Evolutionary conservation across 768 basidiomycete species (phyloP), one percentile per base, ranked within the genome.

Genomic region (Xerocomus potaroensis): DNA sequence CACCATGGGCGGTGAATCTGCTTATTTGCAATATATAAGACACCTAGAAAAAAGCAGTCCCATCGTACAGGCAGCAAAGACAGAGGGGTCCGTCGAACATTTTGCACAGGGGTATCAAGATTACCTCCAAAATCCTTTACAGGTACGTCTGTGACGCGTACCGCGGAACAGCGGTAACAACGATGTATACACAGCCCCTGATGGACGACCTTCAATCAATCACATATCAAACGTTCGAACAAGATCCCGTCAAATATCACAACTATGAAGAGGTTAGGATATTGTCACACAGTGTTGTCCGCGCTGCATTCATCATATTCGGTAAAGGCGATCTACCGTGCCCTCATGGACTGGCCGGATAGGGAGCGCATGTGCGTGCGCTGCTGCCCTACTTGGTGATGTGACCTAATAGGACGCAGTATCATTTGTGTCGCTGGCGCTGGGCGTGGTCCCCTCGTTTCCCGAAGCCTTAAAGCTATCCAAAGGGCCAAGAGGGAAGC

Each of bases 141-240:
- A 96, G 77, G 89, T 86, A 50, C 45, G 73, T 56, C 42, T 11
- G 22, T 46, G 27, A 43, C 8, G 40, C 37, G 40, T 42, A 39
- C 43, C 45, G 33, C 22, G 38, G 27, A 36, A 14, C 41, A 12
- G 16, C 32, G 43, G 49, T 60, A 37, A 53, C 48, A 35, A 40
- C 34, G 41, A 45, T 43, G 43, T 19, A 19, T 16, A 45, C 50
- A 45, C 56, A 94, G 88, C 96, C 96, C 19, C 67, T 99, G 58
- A 95, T 95, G 93, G 95, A 99, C 60, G 94, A 99, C 68, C 69
- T 99, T 45, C 91, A 90, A 61, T 94, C 91, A 57, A 79, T 86
- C 54, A 97, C 93, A 10, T 99, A 99, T 66, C 92, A 98, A 62
- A 92, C 91, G 3, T 99, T 99, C 60, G 96, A 99, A 61, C 82